Percentiles rank a stretch among this genome's conserved stretches.
Conservation (phyloP, 305 asterid genomes). For the Fraxinus angustifolia region DNA sequence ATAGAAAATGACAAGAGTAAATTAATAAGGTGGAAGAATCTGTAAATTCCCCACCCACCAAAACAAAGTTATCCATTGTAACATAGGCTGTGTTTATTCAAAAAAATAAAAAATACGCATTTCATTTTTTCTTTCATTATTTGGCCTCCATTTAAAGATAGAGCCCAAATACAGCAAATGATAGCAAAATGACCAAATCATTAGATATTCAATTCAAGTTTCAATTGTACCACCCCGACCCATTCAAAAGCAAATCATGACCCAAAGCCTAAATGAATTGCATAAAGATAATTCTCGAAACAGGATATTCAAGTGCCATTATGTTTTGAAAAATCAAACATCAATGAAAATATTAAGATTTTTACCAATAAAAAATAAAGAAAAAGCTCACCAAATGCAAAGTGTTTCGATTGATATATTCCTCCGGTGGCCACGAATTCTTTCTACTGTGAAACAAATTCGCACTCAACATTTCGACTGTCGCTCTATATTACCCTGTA, state of each 20-base stretch:
- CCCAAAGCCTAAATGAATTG: background rate
- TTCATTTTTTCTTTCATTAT: background rate
- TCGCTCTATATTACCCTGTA: background rate
- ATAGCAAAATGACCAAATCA: background rate
- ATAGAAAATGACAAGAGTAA: background rate
- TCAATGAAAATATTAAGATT: background rate
- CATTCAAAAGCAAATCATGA: background rate
- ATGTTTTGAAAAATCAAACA: background rate
- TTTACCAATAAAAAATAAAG: background rate
- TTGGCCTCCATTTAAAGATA: background rate
- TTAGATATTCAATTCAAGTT: background rate
- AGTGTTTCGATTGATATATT: slow-evolving; percentile 72
- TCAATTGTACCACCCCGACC: background rate
- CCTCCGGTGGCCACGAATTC: slow-evolving; percentile 98
- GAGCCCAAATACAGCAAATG: background rate
- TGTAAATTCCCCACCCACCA: background rate
- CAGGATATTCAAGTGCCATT: background rate
- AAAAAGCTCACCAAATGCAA: slow-evolving; percentile 74
- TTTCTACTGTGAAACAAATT: slow-evolving; percentile 74
- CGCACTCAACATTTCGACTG: slow-evolving; percentile 75
- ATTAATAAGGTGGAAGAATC: background rate
- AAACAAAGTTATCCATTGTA: background rate
- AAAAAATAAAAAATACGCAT: background rate
- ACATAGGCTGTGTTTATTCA: background rate
- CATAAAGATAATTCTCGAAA: background rate